Evolutionary conservation across 257 asterid genomes (phyloP), one percentile per base, ranked within the genome.

Genomic region (Fraxinus excelsior): DNA sequence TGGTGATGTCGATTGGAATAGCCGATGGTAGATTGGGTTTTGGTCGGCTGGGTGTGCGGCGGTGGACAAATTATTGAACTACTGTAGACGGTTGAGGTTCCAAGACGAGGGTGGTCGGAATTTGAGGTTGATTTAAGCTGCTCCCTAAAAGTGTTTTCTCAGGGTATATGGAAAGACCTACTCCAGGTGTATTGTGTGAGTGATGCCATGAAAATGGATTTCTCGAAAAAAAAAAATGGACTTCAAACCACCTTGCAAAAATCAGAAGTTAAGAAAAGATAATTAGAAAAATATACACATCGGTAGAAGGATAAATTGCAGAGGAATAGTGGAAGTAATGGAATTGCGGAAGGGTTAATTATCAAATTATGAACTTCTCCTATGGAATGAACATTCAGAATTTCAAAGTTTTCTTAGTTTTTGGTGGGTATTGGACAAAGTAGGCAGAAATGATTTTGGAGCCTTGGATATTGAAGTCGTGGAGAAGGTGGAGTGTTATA

Each of bases 191-290:
- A 28, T 70, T 82, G 38, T 60, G 8, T 34, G 38, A 34, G 31
- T 78, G 32, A 29, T 29, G 3, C 32, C 2, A 3, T 29, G 32
- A 29, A 29, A 29, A 29, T 29, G 99, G 99, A 78, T 93, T 93
- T 82, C 87, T 91, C 7, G 90, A 77, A 67, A 83, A 5, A 91
- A 66, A 90, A 29, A 29, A 29, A 29, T 92, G 38, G 85, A 92
- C 88, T 69, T 86, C 70, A 72, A 76, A 74, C 91, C 96, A 77
- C 84, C 86, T 97, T 96, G 97, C 97, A 86, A 53, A 77, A 81
- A 72, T 73, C 62, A 67, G 28, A 32, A 72, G 60, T 67, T 38
- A 69, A 29, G 64, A 72, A 66, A 70, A 32, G 5, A 62, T 14
- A 67, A 66, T 21, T 32, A 58, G 38, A 40, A 76, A 60, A 74